Conservation (phyloP, 2,329 filamentous ascomycete species). For the Hymenoscyphus albidus region DNA sequence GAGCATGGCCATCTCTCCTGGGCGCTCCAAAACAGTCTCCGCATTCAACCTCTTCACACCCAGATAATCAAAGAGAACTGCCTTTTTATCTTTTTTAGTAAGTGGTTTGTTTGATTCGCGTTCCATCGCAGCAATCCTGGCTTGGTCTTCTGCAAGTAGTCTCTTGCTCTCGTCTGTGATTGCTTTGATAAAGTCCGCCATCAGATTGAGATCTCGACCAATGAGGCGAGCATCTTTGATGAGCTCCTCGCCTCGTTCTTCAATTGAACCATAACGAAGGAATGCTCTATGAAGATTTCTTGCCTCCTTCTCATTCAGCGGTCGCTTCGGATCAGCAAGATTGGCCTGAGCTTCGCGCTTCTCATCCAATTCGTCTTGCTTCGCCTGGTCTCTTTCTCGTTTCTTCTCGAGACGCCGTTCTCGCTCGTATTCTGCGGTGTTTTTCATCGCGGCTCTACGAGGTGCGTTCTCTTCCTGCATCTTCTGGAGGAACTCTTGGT, state of each 20-base stretch:
- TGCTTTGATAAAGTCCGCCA: constrained; percentile 67
- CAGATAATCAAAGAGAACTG: constrained; percentile 89
- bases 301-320: constrained; percentile 87
- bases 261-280: constrained; percentile 84
- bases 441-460: constrained; percentile 64
- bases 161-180: constrained; percentile 66
- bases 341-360: constrained; percentile 70
- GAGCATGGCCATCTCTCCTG: constrained; percentile 81
- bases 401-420: constrained; percentile 64
- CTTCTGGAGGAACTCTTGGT: constrained; percentile 77
- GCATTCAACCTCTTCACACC: constrained; percentile 94
- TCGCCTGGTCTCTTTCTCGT: constrained; percentile 58
- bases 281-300: constrained; percentile 88
- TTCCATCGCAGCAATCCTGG: constrained; percentile 60
- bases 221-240: constrained; percentile 80
- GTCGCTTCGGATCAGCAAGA: constrained; percentile 78
- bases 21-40: constrained; percentile 88
- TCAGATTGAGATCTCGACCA: constrained; percentile 76
- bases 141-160: constrained; percentile 70
- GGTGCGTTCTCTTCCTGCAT: constrained; percentile 83
- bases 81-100: constrained; percentile 97
- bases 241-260: constrained; percentile 83
- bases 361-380: constrained; percentile 65
- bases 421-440: constrained; percentile 54
- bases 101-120: constrained; percentile 70